These are phyloP conservation scores for Raphidocelis subcapitata DNA, from an alignment of 139 green algal species.

Conservation along the genomic window DNA sequence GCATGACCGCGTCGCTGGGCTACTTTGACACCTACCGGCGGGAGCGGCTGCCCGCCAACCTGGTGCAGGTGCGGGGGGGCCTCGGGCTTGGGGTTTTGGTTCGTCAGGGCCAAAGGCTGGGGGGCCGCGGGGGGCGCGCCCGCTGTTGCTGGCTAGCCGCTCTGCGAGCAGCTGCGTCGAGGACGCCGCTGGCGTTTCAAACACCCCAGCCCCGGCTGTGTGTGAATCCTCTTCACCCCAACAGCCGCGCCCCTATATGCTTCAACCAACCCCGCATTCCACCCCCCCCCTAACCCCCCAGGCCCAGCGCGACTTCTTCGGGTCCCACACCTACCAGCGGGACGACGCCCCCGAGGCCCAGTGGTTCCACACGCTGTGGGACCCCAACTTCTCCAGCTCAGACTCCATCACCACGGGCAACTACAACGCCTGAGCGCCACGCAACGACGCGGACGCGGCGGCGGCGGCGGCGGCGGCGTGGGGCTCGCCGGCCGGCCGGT, in stretches of 20 bases:
- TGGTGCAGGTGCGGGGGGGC: slow-evolving; percentile 70
- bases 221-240: too few relatives aligned
- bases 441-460: too few relatives aligned
- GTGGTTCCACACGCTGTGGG: slow-evolving; percentile 94
- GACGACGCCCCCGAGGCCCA: slow-evolving; percentile 68
- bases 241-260: too few relatives aligned
- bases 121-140: too few relatives aligned
- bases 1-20: slow-evolving; percentile 83
- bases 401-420: slow-evolving; percentile 91
- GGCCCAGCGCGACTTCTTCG: slow-evolving; percentile 99
- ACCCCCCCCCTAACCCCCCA: slow-evolving; percentile 27
- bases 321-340: slow-evolving; percentile 96
- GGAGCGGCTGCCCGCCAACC: slow-evolving; percentile 90
- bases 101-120: too few relatives aligned
- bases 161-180: too few relatives aligned
- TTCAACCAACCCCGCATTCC: too few relatives aligned
- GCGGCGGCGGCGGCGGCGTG: too few relatives aligned
- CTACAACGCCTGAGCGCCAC: slow-evolving; percentile 63
- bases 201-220: too few relatives aligned
- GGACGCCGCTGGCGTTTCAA: too few relatives aligned
- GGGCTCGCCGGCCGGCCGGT: too few relatives aligned
- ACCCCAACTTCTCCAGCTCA: slow-evolving; percentile 71
- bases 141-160: too few relatives aligned
- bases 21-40: slow-evolving; percentile 99
- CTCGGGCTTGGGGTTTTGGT: background rate